Conservation (phyloP, 2,329 filamentous ascomycete species). For the Pseudogymnoascus sp. region DNA sequence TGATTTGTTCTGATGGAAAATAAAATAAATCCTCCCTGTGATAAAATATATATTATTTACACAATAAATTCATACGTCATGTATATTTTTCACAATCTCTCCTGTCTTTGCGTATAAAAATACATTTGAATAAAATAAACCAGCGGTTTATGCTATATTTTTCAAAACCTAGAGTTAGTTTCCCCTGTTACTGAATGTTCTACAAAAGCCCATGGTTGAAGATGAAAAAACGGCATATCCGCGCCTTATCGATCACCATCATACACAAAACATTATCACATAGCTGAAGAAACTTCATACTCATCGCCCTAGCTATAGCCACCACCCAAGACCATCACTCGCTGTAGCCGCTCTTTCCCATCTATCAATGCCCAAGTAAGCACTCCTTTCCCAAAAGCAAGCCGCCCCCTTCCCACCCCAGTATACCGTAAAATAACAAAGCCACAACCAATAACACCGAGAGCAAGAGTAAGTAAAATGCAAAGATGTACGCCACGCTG, state of each 20-base stretch:
- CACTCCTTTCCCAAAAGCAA: background rate
- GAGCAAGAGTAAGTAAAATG: background rate
- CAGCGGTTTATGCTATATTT: background rate
- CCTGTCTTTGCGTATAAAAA: background rate
- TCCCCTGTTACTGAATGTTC: background rate
- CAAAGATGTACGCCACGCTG: slow-evolving; percentile 3
- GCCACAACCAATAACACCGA: background rate
- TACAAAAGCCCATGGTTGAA: background rate
- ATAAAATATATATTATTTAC: background rate
- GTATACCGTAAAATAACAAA: background rate
- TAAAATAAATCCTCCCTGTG: background rate
- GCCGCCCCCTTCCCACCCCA: background rate
- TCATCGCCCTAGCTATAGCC: background rate
- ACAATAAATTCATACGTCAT: background rate
- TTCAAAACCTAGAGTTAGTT: background rate
- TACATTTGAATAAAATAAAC: background rate
- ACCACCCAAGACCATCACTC: background rate
- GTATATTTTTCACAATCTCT: background rate
- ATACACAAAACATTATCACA: background rate
- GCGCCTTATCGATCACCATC: background rate
- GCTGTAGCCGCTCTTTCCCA: background rate
- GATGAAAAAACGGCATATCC: background rate
- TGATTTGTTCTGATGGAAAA: background rate
- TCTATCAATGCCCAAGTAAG: background rate
- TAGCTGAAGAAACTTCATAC: slow-evolving; percentile 3